Base-by-base conservation (phyloP, 306 rosid species). In the Quercus glauca region DNA sequence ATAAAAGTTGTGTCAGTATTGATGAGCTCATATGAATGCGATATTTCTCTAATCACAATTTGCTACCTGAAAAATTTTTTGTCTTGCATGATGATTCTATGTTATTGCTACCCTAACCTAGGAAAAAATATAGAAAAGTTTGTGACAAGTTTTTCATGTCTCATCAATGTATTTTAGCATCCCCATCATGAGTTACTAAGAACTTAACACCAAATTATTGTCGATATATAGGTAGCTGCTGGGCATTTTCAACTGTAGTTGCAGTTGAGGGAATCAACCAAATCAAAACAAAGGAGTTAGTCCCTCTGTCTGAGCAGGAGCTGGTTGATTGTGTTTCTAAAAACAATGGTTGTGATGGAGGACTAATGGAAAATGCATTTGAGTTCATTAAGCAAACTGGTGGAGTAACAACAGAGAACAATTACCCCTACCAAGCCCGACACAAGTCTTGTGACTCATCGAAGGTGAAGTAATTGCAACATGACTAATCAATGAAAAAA, bases 191-290 rank as follows among this genome's bases (percentile, higher is more conserved):
- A 14, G 18, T 17, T 5, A 0, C 58, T 37, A 6, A 77, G n/a
- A 10, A 35, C 74, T 14, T 11, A 45, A 71, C 19, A 59, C 15
- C 9, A 6, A 21, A 5, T 31, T 19, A 2, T 63, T 45, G 29
- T 12, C 33, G 26, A 11, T 60, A 35, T 55, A 9, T 35, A 85
- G 91, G 93, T 35, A 82, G 90, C 69, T 89, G 90, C 75, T 87
- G 89, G 88, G 92, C 89, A 7, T 89, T 89, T 74, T 87, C 91
- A 33, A 52, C 85, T 3, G 85, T 85, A 18, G 90, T 78, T 35
- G 85, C 88, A 60, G 83, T 72, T 28, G 92, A 89, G 80, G 92
- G 88, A 8, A 65, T 87, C 59, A 83, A 83, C 78, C 64, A 87
- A 71, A 76, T 85, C 56, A 79, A 74, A 69, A 87, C 82, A 25